These are phyloP conservation scores for Sarocladium strictum DNA, from an alignment of 2,329 filamentous ascomycete species.

Conservation along the genomic window DNA sequence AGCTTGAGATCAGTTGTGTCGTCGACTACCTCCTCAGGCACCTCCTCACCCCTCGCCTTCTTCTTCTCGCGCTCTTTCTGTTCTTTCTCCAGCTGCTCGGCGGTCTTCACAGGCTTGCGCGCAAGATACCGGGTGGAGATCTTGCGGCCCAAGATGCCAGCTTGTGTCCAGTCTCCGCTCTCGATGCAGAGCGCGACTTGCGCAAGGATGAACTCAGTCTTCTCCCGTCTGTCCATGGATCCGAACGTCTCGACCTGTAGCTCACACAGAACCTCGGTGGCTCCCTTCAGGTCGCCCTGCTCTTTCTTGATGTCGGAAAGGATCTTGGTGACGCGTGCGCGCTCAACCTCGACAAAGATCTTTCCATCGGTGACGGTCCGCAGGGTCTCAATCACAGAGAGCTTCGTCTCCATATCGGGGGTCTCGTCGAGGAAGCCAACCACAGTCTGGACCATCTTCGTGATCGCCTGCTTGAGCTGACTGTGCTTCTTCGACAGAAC, in stretches of 20 bases:
- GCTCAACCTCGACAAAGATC: conserved; percentile 99
- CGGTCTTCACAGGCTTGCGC: conserved; percentile 83
- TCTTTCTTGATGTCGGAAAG: conserved; percentile 96
- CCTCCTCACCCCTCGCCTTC: conserved; percentile 71
- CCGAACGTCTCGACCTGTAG: conserved; percentile 98
- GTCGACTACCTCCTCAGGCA: conserved; percentile 70
- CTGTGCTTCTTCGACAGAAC: conserved; percentile 99
- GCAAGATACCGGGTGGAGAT: conserved; percentile 92
- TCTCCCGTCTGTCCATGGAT: conserved; percentile 94
- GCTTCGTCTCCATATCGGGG: conserved; percentile 78
- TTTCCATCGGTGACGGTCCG: conserved; percentile 98
- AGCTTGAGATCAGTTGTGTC: conserved; percentile 96
- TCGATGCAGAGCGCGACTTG: conserved; percentile 95
- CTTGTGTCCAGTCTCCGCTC: conserved; percentile 93
- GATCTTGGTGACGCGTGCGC: conserved; percentile 89
- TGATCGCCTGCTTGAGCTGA: conserved; percentile 97
- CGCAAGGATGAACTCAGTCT: conserved; percentile 97
- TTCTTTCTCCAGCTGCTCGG: conserved; percentile 86
- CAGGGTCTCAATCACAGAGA: conserved; percentile 89
- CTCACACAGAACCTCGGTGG: conserved; percentile 91
- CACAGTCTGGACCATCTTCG: conserved; percentile 96
- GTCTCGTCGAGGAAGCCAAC: conserved; percentile 88
- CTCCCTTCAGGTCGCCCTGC: conserved; percentile 85
- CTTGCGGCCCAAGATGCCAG: conserved; percentile 88
- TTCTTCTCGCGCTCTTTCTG: conserved; percentile 84